Base-by-base conservation (phyloP, 2,329 filamentous ascomycete species). In the Rhinocladiella mackenziei region DNA sequence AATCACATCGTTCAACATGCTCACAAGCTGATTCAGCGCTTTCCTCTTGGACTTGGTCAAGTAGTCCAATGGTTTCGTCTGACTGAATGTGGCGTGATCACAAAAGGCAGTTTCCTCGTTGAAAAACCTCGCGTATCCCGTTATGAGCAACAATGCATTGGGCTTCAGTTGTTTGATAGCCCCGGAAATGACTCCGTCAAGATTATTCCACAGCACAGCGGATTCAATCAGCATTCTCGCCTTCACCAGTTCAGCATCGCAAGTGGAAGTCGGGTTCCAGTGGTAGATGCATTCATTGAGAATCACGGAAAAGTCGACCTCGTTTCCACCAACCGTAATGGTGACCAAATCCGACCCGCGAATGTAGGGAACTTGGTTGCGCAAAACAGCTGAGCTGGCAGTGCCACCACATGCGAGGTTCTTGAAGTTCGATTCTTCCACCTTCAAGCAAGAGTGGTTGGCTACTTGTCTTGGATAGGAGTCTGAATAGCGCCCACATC, bases 221-320 rank as follows among this genome's bases (percentile, higher is more conserved):
- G 56, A 56, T 33, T 57, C 43, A 10, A 56, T 44, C 14, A 51
- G 35, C 11, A 34, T 30, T 37, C 51, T 37, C 11, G 53, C 48
- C 37, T 50, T 41, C 14, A 31, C 37, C 19, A 57, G 30, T 36
- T 51, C 49, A 6, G 43, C 40, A 15, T 51, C 51, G 39, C 55
- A 57, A 29, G 34, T 29, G 18, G 49, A 43, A 15, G 37, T 10
- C 30, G 53, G 34, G 48, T 50, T 32, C 55, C 55, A 60, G 17
- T 55, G 47, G 45, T 59, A 59, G 10, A 59, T 30, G 35, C 59
- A 61, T 30, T 50, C 56, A 34, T 61, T 60, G 39, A 60, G 52
- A 11, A 60, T 43, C 19, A 48, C 44, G 19, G 57, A 57, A 51
- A 61, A 61, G 22, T 54, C 47, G 25, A 56, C 52, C 41, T 60